Evolutionary conservation across 495 filamentous ascomycete species (phyloP), one percentile per base, ranked within the genome.

Genomic region (Lasiosphaeria miniovina): DNA sequence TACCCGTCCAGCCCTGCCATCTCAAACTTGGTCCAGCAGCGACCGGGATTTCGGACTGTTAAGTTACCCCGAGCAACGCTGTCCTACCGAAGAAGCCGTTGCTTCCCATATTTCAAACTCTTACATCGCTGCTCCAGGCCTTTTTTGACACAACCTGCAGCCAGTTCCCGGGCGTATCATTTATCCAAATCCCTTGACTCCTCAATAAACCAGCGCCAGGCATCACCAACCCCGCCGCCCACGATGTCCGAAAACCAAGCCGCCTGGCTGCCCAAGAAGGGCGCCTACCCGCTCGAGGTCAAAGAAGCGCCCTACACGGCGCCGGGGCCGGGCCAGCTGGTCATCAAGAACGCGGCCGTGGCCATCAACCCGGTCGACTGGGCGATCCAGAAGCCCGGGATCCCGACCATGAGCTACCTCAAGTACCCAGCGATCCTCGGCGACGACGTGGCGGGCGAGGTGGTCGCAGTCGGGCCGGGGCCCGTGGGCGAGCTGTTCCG

Each of bases 371-470:
- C 79, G 4, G 62, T 79, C 40, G 83, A 85, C 59, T 73, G 69
- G 55, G 60, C 61, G 14, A 68, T 75, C 31, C 79, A 84, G 62
- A 50, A 53, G 31, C 57, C 43, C 10, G 72, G 67, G 35, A 36
- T 58, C 12, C 11, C 65, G 2, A 43, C 72, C 17, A 68, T 73
- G 41, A 43, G 60, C 40, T 52, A 66, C 14, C 59, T 71, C 24
- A 72, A 69, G 6, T 83, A 80, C 54, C 83, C 83, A 2, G 61
- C 66, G 35, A 71, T 84, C 49, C 66, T 84, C 3, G 83, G 85
- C 36, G 61, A 60, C 57, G 85, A 86, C 57, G 66, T 80, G 40
- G 75, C 78, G 6, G 85, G 85, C 24, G 69, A 72, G 14, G 73
- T 87, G 6, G 67, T 70, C 24, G 72, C 66, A 10, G 72, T 81